Evolutionary conservation across 257 asterid genomes (phyloP).

Genomic region (Jacaranda copaia): DNA sequence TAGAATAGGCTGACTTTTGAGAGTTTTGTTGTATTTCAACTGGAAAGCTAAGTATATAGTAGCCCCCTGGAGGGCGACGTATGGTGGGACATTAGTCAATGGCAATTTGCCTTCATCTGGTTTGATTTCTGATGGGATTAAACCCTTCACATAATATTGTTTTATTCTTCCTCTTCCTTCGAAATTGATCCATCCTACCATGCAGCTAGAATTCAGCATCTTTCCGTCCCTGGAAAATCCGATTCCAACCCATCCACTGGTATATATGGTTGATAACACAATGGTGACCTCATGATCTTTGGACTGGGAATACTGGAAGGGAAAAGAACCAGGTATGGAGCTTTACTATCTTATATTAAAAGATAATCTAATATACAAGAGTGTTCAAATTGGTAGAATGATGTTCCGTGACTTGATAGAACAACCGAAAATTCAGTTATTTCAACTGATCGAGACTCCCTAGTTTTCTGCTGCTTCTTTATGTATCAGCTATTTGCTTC

Average conservation of each 20-base stretch:
- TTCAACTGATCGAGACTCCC: too few species aligned
- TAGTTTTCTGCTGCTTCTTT: too few species aligned
- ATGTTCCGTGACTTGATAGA: too few species aligned
- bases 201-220: constrained; percentile 92
- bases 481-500: too few species aligned
- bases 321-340: background rate
- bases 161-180: constrained; percentile 79
- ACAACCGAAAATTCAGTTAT: too few species aligned
- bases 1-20: constrained; percentile 70
- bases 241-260: constrained; percentile 94
- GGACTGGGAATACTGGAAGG: constrained; percentile 74
- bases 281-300: constrained; percentile 69
- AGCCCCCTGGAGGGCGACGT: constrained; percentile 64
- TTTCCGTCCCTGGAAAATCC: constrained; percentile 82
- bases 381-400: too few species aligned
- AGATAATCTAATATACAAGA: background rate
- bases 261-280: constrained; percentile 77
- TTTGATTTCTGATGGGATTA: constrained; percentile 66
- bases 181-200: constrained; percentile 80
- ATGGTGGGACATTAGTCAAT: constrained; percentile 76
- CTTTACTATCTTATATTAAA: background rate
- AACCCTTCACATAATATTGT: constrained; percentile 73
- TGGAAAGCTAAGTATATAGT: constrained; percentile 84
- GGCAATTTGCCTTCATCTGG: constrained; percentile 80
- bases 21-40: constrained; percentile 61